Conservation (phyloP, 2,329 filamentous ascomycete genomes). For the Coniosporium tulheliwenetii region DNA sequence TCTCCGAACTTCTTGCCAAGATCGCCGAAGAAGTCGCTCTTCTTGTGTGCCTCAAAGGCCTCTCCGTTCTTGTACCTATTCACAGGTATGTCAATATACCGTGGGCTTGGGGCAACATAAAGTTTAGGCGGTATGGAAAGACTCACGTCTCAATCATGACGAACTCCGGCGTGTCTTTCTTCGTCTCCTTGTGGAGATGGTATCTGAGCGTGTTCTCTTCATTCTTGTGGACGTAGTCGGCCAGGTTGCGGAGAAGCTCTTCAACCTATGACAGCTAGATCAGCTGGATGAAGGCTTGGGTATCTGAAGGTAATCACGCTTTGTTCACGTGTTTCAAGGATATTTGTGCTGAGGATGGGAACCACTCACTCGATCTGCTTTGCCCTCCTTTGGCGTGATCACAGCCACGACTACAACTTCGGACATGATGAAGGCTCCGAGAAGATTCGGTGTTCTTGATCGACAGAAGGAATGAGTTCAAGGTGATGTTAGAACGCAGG, state of each 20-base stretch:
- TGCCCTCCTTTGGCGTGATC: conserved; percentile 15
- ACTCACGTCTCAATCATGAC: conserved; percentile 18
- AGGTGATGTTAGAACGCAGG: not conserved
- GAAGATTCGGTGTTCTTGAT: not conserved
- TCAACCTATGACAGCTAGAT: conserved; percentile 10
- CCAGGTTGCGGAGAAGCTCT: conserved; percentile 12
- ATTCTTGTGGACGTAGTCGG: conserved; percentile 13
- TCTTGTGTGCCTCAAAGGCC: not conserved
- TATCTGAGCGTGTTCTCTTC: conserved; percentile 18
- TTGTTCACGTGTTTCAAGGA: not conserved
- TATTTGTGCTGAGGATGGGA: not conserved
- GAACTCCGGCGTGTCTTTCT: conserved; percentile 12
- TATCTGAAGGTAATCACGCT: too few species aligned
- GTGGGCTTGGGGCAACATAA: not conserved
- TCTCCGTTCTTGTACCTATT: not conserved
- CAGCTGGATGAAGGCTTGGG: not conserved
- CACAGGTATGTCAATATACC: not conserved
- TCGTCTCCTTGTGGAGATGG: conserved; percentile 14
- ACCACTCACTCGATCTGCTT: conserved; percentile 13
- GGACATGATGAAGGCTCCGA: not conserved
- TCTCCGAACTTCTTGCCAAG: not conserved
- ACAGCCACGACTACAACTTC: conserved; percentile 11
- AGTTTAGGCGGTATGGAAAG: not conserved
- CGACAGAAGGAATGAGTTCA: not conserved
- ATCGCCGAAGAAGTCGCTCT: not conserved